These are phyloP conservation scores for Salicornia ramosissima DNA, from an alignment of 148 eudicot species.

Conservation along the genomic window DNA sequence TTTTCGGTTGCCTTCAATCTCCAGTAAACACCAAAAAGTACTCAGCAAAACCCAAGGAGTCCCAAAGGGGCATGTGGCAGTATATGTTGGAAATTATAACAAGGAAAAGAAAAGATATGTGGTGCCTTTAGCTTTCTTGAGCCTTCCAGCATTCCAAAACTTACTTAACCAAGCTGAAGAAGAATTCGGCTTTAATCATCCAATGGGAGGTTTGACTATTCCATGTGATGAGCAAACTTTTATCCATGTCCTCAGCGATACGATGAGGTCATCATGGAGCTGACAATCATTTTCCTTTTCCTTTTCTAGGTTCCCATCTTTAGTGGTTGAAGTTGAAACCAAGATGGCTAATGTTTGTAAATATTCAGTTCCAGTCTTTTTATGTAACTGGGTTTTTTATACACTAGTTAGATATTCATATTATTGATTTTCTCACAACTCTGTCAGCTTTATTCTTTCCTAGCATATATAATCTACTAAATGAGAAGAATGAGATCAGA, in stretches of 20 bases:
- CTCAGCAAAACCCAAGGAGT: slow-evolving; percentile 35
- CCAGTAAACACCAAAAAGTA: slow-evolving; percentile 33
- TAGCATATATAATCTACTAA: neutral
- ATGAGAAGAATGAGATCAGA: neutral
- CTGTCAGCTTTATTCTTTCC: neutral
- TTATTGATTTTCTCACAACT: neutral
- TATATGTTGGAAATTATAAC: slow-evolving; percentile 44
- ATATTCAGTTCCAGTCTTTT: slow-evolving; percentile 20
- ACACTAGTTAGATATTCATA: slow-evolving; percentile 8
- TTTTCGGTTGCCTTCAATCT: slow-evolving; percentile 34
- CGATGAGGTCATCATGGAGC: slow-evolving; percentile 8
- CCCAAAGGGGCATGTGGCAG: slow-evolving; percentile 52
- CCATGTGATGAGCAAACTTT: slow-evolving; percentile 43
- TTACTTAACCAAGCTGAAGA: slow-evolving; percentile 47
- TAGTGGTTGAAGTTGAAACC: slow-evolving; percentile 5
- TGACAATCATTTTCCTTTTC: neutral
- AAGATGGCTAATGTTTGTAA: slow-evolving; percentile 9
- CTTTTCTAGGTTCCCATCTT: neutral
- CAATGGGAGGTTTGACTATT: slow-evolving; percentile 59
- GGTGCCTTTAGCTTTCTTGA: slow-evolving; percentile 51
- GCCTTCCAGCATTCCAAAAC: slow-evolving; percentile 45
- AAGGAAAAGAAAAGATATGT: slow-evolving; percentile 42
- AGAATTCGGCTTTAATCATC: slow-evolving; percentile 63
- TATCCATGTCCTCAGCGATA: slow-evolving; percentile 15
- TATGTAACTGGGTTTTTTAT: slow-evolving; percentile 14